These are phyloP conservation scores for Lotmaria passim DNA, from an alignment of 208 protist genomes.

Conservation along the genomic window DNA sequence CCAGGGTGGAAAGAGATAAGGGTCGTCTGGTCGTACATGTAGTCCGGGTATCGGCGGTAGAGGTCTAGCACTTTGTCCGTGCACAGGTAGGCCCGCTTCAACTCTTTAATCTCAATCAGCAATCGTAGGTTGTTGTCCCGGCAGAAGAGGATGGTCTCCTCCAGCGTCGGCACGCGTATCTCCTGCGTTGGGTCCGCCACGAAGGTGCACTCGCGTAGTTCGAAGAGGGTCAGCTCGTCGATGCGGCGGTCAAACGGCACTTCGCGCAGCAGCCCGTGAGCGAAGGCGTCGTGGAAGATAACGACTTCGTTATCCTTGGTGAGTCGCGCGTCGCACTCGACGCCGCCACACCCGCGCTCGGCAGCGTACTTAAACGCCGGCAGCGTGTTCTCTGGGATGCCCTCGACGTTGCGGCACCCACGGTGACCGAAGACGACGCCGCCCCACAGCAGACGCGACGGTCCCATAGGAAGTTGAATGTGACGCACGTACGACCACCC, in stretches of 20 bases:
- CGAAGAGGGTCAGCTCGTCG: slow-evolving; percentile 73
- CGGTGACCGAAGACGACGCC: slow-evolving; percentile 89
- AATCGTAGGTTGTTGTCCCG: slow-evolving; percentile 75
- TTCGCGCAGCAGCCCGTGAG: slow-evolving; percentile 48
- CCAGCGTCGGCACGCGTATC: slow-evolving; percentile 82
- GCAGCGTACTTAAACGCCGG: slow-evolving; percentile 87
- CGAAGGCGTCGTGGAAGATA: slow-evolving; percentile 81
- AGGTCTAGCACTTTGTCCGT: slow-evolving; percentile 81
- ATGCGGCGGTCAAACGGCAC: slow-evolving; percentile 57
- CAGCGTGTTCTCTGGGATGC: slow-evolving; percentile 88
- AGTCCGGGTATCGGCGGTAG: slow-evolving; percentile 82
- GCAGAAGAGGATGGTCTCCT: slow-evolving; percentile 86
- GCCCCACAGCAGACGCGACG: slow-evolving; percentile 76
- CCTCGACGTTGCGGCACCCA: slow-evolving; percentile 72
- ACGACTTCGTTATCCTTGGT: slow-evolving; percentile 86
- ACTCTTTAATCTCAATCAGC: slow-evolving; percentile 91
- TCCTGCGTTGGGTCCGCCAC: slow-evolving; percentile 66
- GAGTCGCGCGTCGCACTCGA: slow-evolving; percentile 89
- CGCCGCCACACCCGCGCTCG: slow-evolving; percentile 62
- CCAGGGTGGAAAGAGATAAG: slow-evolving; percentile 82
- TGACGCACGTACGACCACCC: slow-evolving; percentile 75
- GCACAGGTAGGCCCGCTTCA: slow-evolving; percentile 54
- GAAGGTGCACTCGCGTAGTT: slow-evolving; percentile 72
- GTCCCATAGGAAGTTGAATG: slow-evolving; percentile 76
- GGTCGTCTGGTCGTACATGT: slow-evolving; percentile 89